Evolutionary conservation across 1,284 basidiomycete species (phyloP), one percentile per base, ranked within the genome.

Genomic region (Sporisorium exsertum): DNA sequence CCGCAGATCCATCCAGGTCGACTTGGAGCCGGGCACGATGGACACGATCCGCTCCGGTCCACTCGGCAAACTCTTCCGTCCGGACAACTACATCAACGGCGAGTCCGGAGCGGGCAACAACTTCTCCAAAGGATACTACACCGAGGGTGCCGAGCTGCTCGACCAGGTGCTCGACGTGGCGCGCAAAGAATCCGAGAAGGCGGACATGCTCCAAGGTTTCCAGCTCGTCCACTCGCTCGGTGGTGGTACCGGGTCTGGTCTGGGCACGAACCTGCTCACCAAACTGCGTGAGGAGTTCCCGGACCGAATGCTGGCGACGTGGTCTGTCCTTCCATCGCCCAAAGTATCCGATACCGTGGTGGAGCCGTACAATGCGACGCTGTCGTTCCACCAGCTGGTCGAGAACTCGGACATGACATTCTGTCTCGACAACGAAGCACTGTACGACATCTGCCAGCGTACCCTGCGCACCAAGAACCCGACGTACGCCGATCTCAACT

Each of bases 341-440:
- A 94, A 94, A 86, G 94, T 97, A 4, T 96, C 94, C 0, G 95
- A 97, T 86, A 97, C 95, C 1, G 91, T 97, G 54, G 94, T 97
- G 35, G 95, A 97, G 90, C 93, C 93, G 0, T 97, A 97, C 87
- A 97, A 97, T 84, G 91, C 94, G 1, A 89, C 94, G 58, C 89
- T 98, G 8, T 94, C 95, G 0, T 88, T 94, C 60, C 93, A 97
- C 86, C 95, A 96, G 87, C 90, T 97, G 16, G 90, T 96, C 10
- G 95, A 97, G 59, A 85, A 93, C 86, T 91, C 92, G 55, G 95
- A 97, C 86, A 87, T 96, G 71, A 93, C 93, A 2, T 90, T 96
- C 79, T 94, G 93, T 85, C 90, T 97, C 52, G 93, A 97, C 87
- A 98, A 98, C 86, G 94, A 97, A 86, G 95, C 95, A 5, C 87